phyloP scores from a whole-genome alignment of 495 filamentous ascomycete genomes.

The Chaetomium cochliodes region DNA sequence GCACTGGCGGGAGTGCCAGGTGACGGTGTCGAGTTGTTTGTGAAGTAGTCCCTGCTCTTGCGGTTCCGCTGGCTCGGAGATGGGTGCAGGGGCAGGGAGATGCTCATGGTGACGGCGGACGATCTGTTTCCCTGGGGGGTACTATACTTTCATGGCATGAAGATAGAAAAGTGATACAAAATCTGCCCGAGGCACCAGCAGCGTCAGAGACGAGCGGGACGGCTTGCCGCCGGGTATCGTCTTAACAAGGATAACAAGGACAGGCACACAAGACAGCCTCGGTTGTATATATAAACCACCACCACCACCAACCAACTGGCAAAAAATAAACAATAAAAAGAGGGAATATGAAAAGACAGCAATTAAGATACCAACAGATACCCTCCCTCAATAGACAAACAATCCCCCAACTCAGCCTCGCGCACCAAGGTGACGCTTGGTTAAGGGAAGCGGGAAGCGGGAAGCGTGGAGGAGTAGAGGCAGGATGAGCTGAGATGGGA shows the following conservation, averaged over 20 bases:
- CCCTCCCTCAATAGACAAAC: not conserved
- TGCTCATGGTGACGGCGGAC: slow-evolving; percentile 39
- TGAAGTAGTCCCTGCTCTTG: slow-evolving; percentile 56
- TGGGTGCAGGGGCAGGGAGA: slow-evolving; percentile 50
- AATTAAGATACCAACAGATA: not conserved
- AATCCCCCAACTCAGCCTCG: slow-evolving; percentile 1
- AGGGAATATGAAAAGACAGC: not conserved
- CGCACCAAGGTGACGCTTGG: not conserved
- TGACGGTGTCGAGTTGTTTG: slow-evolving; percentile 40
- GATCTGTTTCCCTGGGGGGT: not conserved
- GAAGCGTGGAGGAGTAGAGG: too few relatives aligned
- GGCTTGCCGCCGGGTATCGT: slow-evolving; percentile 1
- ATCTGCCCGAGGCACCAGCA: not conserved
- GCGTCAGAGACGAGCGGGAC: slow-evolving; percentile 12
- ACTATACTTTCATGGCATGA: slow-evolving; percentile 15
- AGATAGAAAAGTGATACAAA: not conserved
- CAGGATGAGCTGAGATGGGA: not conserved
- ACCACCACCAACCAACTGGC: not conserved
- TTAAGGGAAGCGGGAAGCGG: not conserved
- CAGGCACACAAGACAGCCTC: not conserved
- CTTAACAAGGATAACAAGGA: not conserved
- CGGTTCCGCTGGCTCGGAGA: slow-evolving; percentile 51
- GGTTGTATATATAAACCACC: too few relatives aligned
- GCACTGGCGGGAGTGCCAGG: slow-evolving; percentile 57
- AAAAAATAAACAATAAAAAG: not conserved